These are phyloP conservation scores for Cyberlindnera euphorbiae DNA, from an alignment of 805 yeast genomes.

Conservation along the genomic window DNA sequence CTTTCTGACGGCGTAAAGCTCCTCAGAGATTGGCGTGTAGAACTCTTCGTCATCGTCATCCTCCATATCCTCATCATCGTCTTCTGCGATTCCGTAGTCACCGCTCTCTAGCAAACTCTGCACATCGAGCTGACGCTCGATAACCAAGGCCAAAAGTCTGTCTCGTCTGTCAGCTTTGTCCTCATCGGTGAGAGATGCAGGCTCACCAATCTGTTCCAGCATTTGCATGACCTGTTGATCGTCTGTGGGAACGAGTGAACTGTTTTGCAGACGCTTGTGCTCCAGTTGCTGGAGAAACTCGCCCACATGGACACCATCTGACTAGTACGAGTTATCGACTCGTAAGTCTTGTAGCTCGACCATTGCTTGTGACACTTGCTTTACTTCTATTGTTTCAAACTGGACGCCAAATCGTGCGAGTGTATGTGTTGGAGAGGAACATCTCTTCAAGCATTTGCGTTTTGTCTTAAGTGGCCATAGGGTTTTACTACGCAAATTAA, in stretches of 20 bases:
- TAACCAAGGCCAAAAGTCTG: slow-evolving; percentile 46
- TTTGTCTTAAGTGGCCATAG: too few species aligned
- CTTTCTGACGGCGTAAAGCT: slow-evolving; percentile 47
- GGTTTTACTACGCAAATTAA: too few species aligned
- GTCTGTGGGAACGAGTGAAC: slow-evolving; percentile 49
- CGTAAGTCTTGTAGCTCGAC: slow-evolving; percentile 22
- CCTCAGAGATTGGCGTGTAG: slow-evolving; percentile 71
- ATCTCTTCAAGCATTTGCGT: too few species aligned
- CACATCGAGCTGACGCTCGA: slow-evolving; percentile 28
- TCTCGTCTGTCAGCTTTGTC: slow-evolving; percentile 55
- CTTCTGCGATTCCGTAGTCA: slow-evolving; percentile 22
- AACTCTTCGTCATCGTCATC: slow-evolving; percentile 72
- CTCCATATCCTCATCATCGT: slow-evolving; percentile 27
- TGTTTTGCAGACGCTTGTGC: slow-evolving; percentile 24
- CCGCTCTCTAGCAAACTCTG: slow-evolving; percentile 3
- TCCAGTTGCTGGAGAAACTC: slow-evolving; percentile 26
- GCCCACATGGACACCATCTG: slow-evolving; percentile 25
- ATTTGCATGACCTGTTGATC: slow-evolving; percentile 56
- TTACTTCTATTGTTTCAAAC: too few species aligned
- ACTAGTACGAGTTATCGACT: slow-evolving; percentile 22
- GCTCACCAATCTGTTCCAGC: slow-evolving; percentile 50
- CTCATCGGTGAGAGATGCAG: slow-evolving; percentile 55
- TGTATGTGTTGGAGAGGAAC: too few species aligned
- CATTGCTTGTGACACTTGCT: too few species aligned
- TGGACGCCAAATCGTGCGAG: too few species aligned